Evolutionary conservation across 2,329 filamentous ascomycete genomes (phyloP), one percentile per base, ranked within the genome.

Genomic region (Fusarium sp.): DNA sequence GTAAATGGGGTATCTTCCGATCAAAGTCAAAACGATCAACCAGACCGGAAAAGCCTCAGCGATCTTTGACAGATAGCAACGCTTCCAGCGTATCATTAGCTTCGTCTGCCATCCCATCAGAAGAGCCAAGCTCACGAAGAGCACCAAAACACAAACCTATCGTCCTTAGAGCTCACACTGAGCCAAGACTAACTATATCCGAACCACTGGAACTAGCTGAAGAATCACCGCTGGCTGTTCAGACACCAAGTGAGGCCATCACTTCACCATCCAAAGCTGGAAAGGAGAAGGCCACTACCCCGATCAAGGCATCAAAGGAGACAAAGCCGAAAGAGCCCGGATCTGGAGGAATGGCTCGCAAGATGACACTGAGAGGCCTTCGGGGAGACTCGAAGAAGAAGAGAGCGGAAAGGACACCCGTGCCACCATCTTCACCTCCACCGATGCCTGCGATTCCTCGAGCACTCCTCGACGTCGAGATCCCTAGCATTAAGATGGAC

Each of bases 401-500:
- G 53, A 73, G 58, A 42, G 63, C 60, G n/a, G 71, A 73, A 52
- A 73, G 65, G 54, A 50, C 58, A 44, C 52, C 53, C 15, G 57
- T 63, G 30, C 67, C 58, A 27, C 66, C 74, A 15, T 57, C 70
- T n/a, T 66, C 73, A 24, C 60, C 72, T 18, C 63, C 74, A 7
- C 73, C 74, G 25, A 54, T 70, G 34, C 67, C 67, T 27, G 61
- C 56, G 24, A 50, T 76, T 10, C 75, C 43, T 44, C 69, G 74
- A 10, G 74, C 76, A 2, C 61, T 91, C 9, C 82, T 98, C 22
- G 86, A 94, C 73, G 87, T 98, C 18, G 89, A 95, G 55, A 96
- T 98, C 61, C 95, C 95, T 1, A 87, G 88, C 52, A 86, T 92
- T 59, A 89, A 91, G 68, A 85, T 98, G 86, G 95, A 98, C 78